These are phyloP conservation scores for Pythium insidiosum DNA, from an alignment of 352 stramenopile genomes.

Conservation along the genomic window DNA sequence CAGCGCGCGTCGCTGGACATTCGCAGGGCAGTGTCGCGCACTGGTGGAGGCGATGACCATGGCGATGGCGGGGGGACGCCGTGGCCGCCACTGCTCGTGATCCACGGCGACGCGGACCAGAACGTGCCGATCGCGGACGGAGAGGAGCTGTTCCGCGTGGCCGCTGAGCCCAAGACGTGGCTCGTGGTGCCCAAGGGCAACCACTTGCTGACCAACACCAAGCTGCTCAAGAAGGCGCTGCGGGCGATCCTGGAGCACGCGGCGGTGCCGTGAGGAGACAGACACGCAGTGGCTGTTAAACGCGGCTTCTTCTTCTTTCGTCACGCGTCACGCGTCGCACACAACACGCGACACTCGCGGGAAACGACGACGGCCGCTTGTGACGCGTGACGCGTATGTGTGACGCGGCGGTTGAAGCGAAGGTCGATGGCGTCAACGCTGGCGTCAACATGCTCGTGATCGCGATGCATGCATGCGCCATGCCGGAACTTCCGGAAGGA, in stretches of 20 bases:
- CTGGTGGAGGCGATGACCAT: too few relatives aligned
- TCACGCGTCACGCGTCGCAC: too few relatives aligned
- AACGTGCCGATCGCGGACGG: conserved; percentile 50
- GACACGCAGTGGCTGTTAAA: too few relatives aligned
- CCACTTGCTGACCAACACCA: conserved; percentile 68
- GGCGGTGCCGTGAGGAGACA: too few relatives aligned
- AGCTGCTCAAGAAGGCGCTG: conserved; percentile 62
- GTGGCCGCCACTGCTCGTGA: conserved; percentile 34
- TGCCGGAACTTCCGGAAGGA: too few relatives aligned
- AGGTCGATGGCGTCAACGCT: conserved; percentile 24
- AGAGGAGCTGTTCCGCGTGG: conserved; percentile 40
- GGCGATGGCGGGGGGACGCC: too few relatives aligned
- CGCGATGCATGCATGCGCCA: neutral
- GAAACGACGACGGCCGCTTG: too few relatives aligned
- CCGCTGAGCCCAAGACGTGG: conserved; percentile 49
- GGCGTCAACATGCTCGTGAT: neutral
- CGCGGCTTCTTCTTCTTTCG: too few relatives aligned
- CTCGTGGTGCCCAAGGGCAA: conserved; percentile 51
- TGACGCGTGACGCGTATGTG: too few relatives aligned
- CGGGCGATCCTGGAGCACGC: conserved; percentile 27
- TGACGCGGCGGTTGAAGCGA: too few relatives aligned
- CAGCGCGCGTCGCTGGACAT: conserved; percentile 38
- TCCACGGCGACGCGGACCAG: conserved; percentile 55
- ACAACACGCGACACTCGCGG: too few relatives aligned
- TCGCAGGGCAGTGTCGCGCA: conserved; percentile 16